Evolutionary conservation across 176 grass and related monocot genomes (phyloP).

Genomic region (Raddia guianensis): DNA sequence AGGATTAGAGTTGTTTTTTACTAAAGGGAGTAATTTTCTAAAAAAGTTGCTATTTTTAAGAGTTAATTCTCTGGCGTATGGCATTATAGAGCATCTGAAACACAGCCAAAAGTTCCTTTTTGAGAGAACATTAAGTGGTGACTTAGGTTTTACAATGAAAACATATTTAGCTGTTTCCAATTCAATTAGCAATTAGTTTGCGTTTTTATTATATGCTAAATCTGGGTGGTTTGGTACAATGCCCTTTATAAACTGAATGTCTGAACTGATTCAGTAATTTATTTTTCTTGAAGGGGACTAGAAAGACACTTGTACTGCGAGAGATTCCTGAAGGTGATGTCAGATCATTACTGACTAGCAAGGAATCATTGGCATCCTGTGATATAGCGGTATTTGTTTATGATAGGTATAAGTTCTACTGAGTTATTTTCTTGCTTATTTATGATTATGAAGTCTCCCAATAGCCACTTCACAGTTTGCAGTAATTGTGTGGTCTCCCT

Average conservation of each 20-base stretch:
- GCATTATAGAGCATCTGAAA: neutral
- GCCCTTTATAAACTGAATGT: constrained; percentile 10
- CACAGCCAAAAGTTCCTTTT: neutral
- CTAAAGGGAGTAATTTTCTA: too few relatives aligned
- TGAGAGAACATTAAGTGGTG: neutral
- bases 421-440: constrained; percentile 17
- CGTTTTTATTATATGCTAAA: constrained; percentile 14
- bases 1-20: too few relatives aligned
- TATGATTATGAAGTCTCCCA: neutral
- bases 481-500: constrained; percentile 1
- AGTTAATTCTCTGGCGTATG: neutral
- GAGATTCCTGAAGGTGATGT: constrained; percentile 92
- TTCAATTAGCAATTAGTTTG: neutral
- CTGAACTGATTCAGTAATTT: constrained; percentile 9
- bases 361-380: constrained; percentile 84
- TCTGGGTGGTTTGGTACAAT: neutral
- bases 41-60: neutral
- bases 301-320: constrained; percentile 79
- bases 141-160: neutral
- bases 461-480: neutral
- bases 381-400: constrained; percentile 87
- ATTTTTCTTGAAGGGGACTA: constrained; percentile 57
- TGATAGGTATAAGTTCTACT: constrained; percentile 59
- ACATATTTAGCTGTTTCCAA: neutral
- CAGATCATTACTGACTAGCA: constrained; percentile 69